Evolutionary conservation across 192 early-diverging fungal species (phyloP).

Genomic region (Backusella westeae): DNA sequence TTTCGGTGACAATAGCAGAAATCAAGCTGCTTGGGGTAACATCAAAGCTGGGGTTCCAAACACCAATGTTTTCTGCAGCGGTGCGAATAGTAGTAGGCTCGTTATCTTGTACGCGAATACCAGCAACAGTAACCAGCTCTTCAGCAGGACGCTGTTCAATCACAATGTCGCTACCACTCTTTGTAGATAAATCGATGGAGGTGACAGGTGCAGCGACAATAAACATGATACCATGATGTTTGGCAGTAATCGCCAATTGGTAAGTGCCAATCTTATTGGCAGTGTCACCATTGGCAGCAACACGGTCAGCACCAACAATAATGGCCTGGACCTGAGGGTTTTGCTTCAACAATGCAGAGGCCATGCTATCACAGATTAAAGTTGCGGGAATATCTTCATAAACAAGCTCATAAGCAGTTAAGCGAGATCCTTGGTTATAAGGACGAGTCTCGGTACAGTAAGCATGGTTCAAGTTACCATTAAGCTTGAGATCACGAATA

Average conservation of each 20-base stretch:
- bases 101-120: slow-evolving; percentile 42
- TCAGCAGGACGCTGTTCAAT: slow-evolving; percentile 80
- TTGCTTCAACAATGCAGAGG: slow-evolving; percentile 70
- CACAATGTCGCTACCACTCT: slow-evolving; percentile 70
- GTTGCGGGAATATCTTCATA: slow-evolving; percentile 92
- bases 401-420: slow-evolving; percentile 94
- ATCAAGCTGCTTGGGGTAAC: slow-evolving; percentile 88
- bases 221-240: slow-evolving; percentile 79
- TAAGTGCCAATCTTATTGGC: slow-evolving; percentile 99
- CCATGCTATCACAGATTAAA: slow-evolving; percentile 91
- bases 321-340: slow-evolving; percentile 73
- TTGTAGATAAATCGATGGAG: slow-evolving; percentile 79
- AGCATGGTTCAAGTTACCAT: slow-evolving; percentile 63
- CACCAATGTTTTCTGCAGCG: slow-evolving; percentile 77
- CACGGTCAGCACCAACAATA: slow-evolving; percentile 95
- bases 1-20: slow-evolving; percentile 89
- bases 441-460: slow-evolving; percentile 97
- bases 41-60: slow-evolving; percentile 99
- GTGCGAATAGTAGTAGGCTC: slow-evolving; percentile 60
- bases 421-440: slow-evolving; percentile 95
- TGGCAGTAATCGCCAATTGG: slow-evolving; percentile 91
- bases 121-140: slow-evolving; percentile 73
- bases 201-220: slow-evolving; percentile 97
- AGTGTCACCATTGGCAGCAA: slow-evolving; percentile 95
- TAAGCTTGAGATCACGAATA: slow-evolving; percentile 69